Conservation (phyloP, 345 rosid species). For the Eucalyptus globulus region DNA sequence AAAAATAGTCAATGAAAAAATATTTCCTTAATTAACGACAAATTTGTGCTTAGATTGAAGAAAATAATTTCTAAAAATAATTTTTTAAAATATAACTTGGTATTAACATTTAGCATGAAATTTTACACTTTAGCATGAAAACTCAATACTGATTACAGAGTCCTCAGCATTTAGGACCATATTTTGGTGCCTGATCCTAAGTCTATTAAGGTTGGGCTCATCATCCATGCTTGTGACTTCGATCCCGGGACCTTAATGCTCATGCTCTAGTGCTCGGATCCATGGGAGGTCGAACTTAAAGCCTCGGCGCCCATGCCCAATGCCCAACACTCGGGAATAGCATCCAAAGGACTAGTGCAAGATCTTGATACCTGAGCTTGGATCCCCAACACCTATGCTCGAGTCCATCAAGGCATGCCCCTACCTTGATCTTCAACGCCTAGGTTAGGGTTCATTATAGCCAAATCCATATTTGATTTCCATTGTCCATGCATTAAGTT, state of each 20-base stretch:
- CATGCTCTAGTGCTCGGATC: background rate
- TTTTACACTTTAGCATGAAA: rapidly evolving
- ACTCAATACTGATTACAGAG: rapidly evolving
- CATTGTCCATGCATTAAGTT: too few species aligned
- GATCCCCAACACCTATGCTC: rapidly evolving
- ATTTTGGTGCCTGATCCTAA: background rate
- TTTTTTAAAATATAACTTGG: too few species aligned
- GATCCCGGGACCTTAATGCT: rapidly evolving
- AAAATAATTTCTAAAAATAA: rapidly evolving
- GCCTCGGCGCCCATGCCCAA: rapidly evolving
- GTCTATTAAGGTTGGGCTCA: background rate
- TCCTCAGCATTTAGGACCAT: rapidly evolving
- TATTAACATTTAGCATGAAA: rapidly evolving
- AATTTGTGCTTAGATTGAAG: background rate
- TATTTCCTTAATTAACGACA: too few species aligned
- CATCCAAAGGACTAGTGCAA: background rate
- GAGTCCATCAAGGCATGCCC: background rate
- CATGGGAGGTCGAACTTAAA: too few species aligned
- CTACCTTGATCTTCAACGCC: background rate
- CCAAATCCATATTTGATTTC: background rate
- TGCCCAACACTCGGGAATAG: background rate
- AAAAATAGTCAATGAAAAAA: too few species aligned
- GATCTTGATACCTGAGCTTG: background rate
- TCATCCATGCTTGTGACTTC: too few species aligned
- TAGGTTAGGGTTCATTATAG: background rate